Conservation (phyloP, 805 yeast species). For the Citeromyces matritensis region DNA sequence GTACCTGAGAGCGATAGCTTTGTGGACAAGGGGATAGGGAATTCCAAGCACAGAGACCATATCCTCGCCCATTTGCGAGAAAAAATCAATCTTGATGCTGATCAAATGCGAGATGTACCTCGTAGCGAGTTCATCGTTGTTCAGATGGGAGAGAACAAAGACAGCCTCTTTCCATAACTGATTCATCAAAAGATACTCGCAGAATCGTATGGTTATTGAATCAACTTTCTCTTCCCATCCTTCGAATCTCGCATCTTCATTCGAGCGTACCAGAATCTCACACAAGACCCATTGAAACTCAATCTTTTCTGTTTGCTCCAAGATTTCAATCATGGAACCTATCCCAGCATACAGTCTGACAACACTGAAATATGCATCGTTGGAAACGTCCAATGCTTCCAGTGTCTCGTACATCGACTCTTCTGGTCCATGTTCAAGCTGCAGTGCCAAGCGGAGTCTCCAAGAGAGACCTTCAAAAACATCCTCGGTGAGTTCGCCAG, state of each 20-base stretch:
- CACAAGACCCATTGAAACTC: slow-evolving; percentile 6
- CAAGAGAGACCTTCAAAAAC: slow-evolving; percentile 40
- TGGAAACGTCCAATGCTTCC: slow-evolving; percentile 4
- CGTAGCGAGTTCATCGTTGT: slow-evolving; percentile 27
- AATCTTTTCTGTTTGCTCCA: slow-evolving; percentile 1
- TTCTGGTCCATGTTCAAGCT: slow-evolving; percentile 48
- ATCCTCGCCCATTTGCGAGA: slow-evolving; percentile 14
- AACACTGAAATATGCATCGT: not conserved
- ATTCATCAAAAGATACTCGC: slow-evolving; percentile 31
- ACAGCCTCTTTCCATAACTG: slow-evolving; percentile 44
- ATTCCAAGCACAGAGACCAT: slow-evolving; percentile 19
- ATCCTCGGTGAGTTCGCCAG: slow-evolving; percentile 28
- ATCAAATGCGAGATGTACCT: slow-evolving; percentile 21
- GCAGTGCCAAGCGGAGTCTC: slow-evolving; percentile 44
- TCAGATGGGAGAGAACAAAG: slow-evolving; percentile 44
- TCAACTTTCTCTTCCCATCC: slow-evolving; percentile 6
- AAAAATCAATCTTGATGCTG: slow-evolving; percentile 17
- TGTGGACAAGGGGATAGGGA: slow-evolving; percentile 31
- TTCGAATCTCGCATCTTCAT: slow-evolving; percentile 5
- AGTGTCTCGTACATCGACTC: slow-evolving; percentile 16
- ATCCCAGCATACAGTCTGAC: slow-evolving; percentile 1
- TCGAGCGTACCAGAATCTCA: slow-evolving; percentile 5
- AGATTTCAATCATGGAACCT: slow-evolving; percentile 2
- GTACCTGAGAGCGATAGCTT: slow-evolving; percentile 46
- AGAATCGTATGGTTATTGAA: slow-evolving; percentile 17